Base-by-base conservation (phyloP, 805 yeast species). In the Pichia rugopelliculosa region DNA sequence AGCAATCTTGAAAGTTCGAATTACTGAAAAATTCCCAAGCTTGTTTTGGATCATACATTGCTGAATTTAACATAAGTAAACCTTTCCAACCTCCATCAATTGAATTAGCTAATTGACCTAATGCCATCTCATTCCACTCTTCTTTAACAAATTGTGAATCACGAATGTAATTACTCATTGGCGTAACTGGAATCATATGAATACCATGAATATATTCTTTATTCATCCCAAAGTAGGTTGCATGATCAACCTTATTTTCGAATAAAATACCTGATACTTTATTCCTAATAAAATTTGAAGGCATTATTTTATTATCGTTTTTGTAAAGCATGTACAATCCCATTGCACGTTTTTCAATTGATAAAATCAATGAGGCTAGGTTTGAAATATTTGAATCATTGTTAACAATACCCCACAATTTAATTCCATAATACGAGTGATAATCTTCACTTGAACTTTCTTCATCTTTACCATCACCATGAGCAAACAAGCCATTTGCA, bases 121-220 rank as follows among this genome's bases (percentile, higher is more conserved):
- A 58, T 53, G 50, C 42, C 51, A 57, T 48, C 43, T 67, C 57
- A 20, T 56, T 40, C 76, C 76, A 66, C 56, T 70, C 82, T 56
- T 76, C 69, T 39, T 59, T 48, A 8, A 75, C 79, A 61, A 76
- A 80, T 13, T 59, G 56, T 1, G 81, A 72, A 17, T 68, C 62
- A 49, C 90, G 72, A 38, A 82, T 70, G 50, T 66, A 74, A 1
- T 82, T 70, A 22, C 84, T 77, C 17, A 73, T 70, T 1, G 87
- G 84, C 0, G 86, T 82, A 25, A 78, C 67, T 21, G 90, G 90
- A 36, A 84, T 59, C 89, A 84, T 84, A 61, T 84, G 89, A 50
- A 84, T 84, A 5, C 91, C 91, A 55, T 84, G 87, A 45, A 82
- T 82, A 56, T 77, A 84, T 62, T 82, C 82, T 37, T 68, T 65